Conservation (phyloP, 768 basidiomycete species). For the Termitomyces sp. region DNA sequence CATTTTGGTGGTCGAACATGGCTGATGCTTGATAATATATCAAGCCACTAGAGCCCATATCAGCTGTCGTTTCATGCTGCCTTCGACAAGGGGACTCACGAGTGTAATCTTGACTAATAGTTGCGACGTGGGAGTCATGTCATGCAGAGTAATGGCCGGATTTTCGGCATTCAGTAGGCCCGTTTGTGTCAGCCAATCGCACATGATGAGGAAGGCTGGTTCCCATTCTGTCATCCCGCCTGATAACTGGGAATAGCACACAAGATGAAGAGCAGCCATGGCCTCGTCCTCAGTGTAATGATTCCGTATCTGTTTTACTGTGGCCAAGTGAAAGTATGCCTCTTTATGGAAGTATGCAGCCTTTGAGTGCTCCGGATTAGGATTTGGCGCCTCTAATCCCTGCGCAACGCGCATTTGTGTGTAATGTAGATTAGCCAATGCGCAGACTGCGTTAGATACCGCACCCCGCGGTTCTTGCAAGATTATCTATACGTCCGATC, state of each 20-base stretch:
- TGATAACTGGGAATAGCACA: constrained; percentile 70
- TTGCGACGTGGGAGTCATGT: constrained; percentile 52
- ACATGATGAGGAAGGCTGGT: constrained; percentile 63
- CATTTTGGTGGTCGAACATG: constrained; percentile 62
- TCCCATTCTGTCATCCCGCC: constrained; percentile 72
- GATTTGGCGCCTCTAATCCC: constrained; percentile 56
- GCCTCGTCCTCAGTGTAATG: constrained; percentile 67
- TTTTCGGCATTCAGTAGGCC: constrained; percentile 64
- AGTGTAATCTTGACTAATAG: constrained; percentile 69
- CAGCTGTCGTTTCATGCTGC: constrained; percentile 14
- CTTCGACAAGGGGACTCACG: constrained; percentile 44
- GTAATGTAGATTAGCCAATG: constrained; percentile 71
- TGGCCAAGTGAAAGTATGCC: constrained; percentile 61
- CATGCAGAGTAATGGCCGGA: constrained; percentile 55
- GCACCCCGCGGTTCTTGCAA: constrained; percentile 67
- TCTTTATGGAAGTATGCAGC: constrained; percentile 67
- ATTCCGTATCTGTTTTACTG: constrained; percentile 51
- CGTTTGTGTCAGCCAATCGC: constrained; percentile 74
- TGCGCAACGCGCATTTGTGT: constrained; percentile 59
- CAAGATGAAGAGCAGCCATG: constrained; percentile 74
- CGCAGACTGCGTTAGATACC: constrained; percentile 71
- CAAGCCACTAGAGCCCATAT: constrained; percentile 59
- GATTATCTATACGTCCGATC: constrained; percentile 40
- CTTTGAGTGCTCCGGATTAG: constrained; percentile 54
- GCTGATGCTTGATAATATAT: constrained; percentile 70